Conservation (phyloP, 495 filamentous ascomycete genomes). For the Xylaria castorea region DNA sequence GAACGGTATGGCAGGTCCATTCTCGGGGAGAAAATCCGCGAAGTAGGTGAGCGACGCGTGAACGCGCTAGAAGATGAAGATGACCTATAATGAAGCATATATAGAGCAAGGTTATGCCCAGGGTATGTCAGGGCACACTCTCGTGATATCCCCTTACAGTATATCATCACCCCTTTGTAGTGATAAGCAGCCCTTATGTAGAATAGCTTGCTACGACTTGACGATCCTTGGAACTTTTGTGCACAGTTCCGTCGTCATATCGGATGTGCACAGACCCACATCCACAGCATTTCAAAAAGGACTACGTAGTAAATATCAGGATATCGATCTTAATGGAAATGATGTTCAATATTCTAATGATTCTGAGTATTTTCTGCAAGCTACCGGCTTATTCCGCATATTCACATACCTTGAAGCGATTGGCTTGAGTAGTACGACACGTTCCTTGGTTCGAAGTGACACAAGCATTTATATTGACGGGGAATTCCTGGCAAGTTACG, state of each 20-base stretch:
- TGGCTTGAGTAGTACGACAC: background rate
- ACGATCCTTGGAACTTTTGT: background rate
- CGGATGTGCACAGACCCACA: background rate
- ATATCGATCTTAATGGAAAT: background rate
- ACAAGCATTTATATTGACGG: background rate
- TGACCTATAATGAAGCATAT: constrained; percentile 28
- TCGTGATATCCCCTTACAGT: constrained; percentile 9
- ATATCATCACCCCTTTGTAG: background rate
- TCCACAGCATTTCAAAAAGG: background rate
- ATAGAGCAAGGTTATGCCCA: constrained; percentile 11
- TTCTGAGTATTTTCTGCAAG: background rate
- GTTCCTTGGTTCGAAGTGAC: background rate
- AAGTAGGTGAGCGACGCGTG: constrained; percentile 70
- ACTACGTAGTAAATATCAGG: background rate
- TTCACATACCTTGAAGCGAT: background rate
- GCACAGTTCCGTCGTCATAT: background rate
- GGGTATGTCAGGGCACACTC: background rate
- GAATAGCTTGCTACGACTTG: background rate
- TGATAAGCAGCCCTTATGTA: constrained; percentile 7
- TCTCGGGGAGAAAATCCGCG: constrained; percentile 84
- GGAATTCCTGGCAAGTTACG: background rate
- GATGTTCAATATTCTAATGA: background rate
- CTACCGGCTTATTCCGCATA: background rate
- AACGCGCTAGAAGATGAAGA: constrained; percentile 63
- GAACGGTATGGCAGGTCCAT: constrained; percentile 76